Conservation (phyloP, 1,284 basidiomycete species). For the Cryptococcus wingfieldii region DNA sequence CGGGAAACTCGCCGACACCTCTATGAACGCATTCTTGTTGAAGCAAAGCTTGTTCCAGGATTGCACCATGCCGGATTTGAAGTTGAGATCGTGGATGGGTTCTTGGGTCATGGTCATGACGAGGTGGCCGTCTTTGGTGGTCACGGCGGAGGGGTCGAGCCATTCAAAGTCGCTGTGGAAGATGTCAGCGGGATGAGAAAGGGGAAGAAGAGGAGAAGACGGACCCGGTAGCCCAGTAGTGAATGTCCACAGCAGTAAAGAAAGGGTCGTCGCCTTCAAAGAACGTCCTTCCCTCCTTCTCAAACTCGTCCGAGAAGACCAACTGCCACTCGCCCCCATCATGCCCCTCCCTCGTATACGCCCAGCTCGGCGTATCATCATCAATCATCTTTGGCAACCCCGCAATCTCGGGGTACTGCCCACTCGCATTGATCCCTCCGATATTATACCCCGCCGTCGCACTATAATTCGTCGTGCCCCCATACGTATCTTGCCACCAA, state of each 20-base stretch:
- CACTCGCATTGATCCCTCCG: constrained; percentile 71
- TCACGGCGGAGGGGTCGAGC: constrained; percentile 77
- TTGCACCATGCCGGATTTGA: constrained; percentile 56
- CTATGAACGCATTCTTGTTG: constrained; percentile 51
- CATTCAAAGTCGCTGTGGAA: constrained; percentile 59
- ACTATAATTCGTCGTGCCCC: constrained; percentile 11
- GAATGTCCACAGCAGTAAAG: constrained; percentile 51
- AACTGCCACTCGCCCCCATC: constrained; percentile 66
- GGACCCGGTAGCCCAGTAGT: constrained; percentile 56
- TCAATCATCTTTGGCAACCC: constrained; percentile 65
- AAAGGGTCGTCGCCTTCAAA: constrained; percentile 54
- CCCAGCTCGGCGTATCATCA: constrained; percentile 59
- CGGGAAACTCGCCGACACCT: constrained; percentile 42
- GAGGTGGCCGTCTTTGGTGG: constrained; percentile 71
- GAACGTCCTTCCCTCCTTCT: constrained; percentile 58
- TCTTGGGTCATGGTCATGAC: constrained; percentile 69
- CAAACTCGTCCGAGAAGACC: constrained; percentile 84
- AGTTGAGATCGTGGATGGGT: constrained; percentile 67
- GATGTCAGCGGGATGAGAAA: background rate
- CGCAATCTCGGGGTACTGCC: constrained; percentile 58
- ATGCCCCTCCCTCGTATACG: constrained; percentile 59
- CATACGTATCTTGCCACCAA: constrained; percentile 50
- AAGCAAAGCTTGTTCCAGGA: constrained; percentile 81
- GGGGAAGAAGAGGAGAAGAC: constrained; percentile 1
- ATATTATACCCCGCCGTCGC: constrained; percentile 56